These are phyloP conservation scores for Nemania bipapillata DNA, from an alignment of 2,329 filamentous ascomycete genomes.

Conservation along the genomic window DNA sequence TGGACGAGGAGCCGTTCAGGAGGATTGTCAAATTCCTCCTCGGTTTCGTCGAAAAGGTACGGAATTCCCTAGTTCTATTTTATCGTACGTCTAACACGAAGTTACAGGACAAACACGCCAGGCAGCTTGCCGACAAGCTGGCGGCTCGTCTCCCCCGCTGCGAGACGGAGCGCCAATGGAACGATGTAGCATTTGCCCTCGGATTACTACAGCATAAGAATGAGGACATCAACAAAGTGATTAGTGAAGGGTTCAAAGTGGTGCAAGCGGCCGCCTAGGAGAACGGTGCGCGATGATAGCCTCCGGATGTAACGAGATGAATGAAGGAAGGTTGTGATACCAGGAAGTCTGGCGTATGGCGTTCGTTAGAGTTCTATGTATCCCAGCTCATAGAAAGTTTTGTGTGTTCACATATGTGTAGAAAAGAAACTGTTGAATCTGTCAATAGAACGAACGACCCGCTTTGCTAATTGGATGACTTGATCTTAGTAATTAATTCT, in stretches of 20 bases:
- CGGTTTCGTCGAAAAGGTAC: conserved; percentile 96
- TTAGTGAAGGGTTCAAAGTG: conserved; percentile 79
- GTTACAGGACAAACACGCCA: conserved; percentile 90
- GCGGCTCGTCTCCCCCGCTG: conserved; percentile 85
- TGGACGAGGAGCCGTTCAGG: conserved; percentile 87
- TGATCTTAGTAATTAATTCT: not conserved
- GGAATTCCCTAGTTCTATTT: conserved; percentile 37
- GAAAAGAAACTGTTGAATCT: conserved; percentile 6
- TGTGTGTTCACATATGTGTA: conserved; percentile 1
- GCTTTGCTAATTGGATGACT: not conserved
- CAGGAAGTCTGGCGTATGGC: conserved; percentile 31
- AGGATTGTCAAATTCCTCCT: conserved; percentile 91
- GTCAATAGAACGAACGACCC: conserved; percentile 1
- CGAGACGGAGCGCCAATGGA: conserved; percentile 95
- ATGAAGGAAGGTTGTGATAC: conserved; percentile 25
- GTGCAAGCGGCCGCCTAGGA: conserved; percentile 66
- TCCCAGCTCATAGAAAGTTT: too few species aligned
- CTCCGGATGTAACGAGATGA: conserved; percentile 3
- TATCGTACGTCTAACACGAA: conserved; percentile 1
- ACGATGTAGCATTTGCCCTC: conserved; percentile 92
- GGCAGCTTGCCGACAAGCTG: conserved; percentile 91
- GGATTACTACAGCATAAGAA: conserved; percentile 92
- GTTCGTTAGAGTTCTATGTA: too few species aligned
- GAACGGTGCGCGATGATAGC: not conserved
- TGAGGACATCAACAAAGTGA: conserved; percentile 82